Base-by-base conservation (phyloP, 73 alveolate genomes). In the Paraurostyla sp. region DNA sequence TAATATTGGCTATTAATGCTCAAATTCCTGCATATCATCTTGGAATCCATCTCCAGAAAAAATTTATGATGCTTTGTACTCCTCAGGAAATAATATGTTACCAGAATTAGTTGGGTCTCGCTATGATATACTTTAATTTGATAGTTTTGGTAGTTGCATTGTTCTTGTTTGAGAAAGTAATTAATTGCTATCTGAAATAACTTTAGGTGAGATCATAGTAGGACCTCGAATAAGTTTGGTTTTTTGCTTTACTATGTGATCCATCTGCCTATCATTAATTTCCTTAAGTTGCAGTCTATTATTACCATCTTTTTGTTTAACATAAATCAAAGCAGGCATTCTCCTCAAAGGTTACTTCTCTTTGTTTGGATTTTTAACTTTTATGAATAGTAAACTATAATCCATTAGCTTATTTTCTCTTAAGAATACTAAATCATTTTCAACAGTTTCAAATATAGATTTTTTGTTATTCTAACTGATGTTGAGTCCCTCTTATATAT, bases 381-480 rank as follows among this genome's bases (percentile, higher is more conserved):
- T 73, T 13, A 87, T 42, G 13, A 87, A 43, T 23, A 87, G 46
- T 30, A 87, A 22, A 35, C 89, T 76, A 33, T 87, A 87, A 59
- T 87, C 93, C 50, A 76, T 87, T 27, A 87, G 85, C 1, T 54
- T 75, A 33, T 87, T 22, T 4, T 36, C 9, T 57, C 54, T 57
- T 20, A 87, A 42, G 43, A 87, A 75, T 32, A 25, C 6, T 6
- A 76, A 43, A 52, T 87, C 93, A 1, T 27, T 20, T 43, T 75
- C 43, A 15, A 87, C 25, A 25, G 25, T 7, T 25, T 87, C 42
- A 22, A 54, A 33, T 35, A 84, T 13, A 2, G 13, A 22, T 27
- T 13, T 41, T 42, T 68, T 84, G 25, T 36, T 71, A 16, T 11
- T 20, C 1, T 23, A 0, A 7, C 30, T 36, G n/a, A 87, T 32